phyloP scores from a whole-genome alignment of 306 rosid genomes.

The Quillaja saponaria region DNA sequence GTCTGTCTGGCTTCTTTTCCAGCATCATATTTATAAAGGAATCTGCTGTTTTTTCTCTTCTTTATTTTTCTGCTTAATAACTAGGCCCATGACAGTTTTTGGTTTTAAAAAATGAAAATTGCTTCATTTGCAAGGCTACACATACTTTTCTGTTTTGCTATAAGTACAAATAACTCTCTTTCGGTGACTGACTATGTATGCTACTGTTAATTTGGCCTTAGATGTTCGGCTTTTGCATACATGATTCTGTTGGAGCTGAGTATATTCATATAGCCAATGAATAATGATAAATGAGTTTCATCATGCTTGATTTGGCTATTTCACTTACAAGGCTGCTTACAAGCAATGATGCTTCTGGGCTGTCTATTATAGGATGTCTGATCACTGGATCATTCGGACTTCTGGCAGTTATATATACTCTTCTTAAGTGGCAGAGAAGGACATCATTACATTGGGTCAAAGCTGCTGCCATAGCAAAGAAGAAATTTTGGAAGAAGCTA shows the following conservation, averaged over 20 bases:
- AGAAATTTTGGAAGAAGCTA: constrained; percentile 67
- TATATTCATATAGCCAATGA: constrained; percentile 16
- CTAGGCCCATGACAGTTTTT: constrained; percentile 5
- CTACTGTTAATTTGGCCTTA: neutral
- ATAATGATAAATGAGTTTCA: constrained; percentile 20
- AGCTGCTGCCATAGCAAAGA: constrained; percentile 76
- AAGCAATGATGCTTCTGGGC: constrained; percentile 41
- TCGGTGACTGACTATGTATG: constrained; percentile 1
- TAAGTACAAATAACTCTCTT: neutral
- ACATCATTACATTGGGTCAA: constrained; percentile 69
- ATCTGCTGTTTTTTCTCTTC: constrained; percentile 10
- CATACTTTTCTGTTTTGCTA: constrained; percentile 9
- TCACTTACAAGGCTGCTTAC: constrained; percentile 44
- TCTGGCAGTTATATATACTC: constrained; percentile 51
- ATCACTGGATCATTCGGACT: constrained; percentile 67
- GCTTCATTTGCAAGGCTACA: constrained; percentile 15
- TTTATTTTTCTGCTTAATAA: constrained; percentile 18
- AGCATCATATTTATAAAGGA: constrained; percentile 7
- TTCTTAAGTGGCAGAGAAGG: constrained; percentile 73
- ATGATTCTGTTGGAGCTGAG: constrained; percentile 17
- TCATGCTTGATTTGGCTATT: constrained; percentile 47
- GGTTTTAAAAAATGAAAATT: neutral
- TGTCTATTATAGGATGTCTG: constrained; percentile 58
- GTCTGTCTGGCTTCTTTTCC: neutral
- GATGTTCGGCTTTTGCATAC: constrained; percentile 41